Percentiles rank a stretch among this genome's conserved stretches.
Conservation (phyloP, 495 filamentous ascomycete species). For the Penicillium verhagenii region DNA sequence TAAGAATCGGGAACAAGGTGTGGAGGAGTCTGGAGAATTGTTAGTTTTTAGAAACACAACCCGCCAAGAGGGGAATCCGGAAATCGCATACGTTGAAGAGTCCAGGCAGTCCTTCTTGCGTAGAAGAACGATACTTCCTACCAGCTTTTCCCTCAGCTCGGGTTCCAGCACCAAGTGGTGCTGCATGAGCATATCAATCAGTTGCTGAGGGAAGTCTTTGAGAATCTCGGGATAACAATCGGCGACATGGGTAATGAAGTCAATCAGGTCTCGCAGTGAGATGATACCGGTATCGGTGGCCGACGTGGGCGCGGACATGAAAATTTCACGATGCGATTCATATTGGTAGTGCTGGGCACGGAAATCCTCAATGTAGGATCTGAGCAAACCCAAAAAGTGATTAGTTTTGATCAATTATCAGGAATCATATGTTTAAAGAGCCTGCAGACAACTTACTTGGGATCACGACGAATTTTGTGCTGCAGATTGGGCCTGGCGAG, state of each 20-base stretch:
- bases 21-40: constrained; percentile 60
- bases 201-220: constrained; percentile 71
- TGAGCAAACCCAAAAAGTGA: constrained; percentile 23
- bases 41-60: constrained; percentile 8
- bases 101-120: constrained; percentile 90
- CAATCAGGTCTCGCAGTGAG: constrained; percentile 79
- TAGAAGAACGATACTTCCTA: constrained; percentile 83
- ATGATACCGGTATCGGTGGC: constrained; percentile 73
- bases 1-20: constrained; percentile 88
- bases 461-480: constrained; percentile 84
- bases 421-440: background rate
- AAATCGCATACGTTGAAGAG: constrained; percentile 59
- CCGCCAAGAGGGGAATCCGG: background rate
- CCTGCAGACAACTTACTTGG: constrained; percentile 52
- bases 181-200: constrained; percentile 73
- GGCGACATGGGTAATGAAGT: constrained; percentile 88
- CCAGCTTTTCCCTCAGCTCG: constrained; percentile 89
- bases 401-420: background rate
- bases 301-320: constrained; percentile 75
- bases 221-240: constrained; percentile 87
- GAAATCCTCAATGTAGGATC: constrained; percentile 85
- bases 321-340: constrained; percentile 85
- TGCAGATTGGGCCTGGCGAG: constrained; percentile 70
- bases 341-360: constrained; percentile 88
- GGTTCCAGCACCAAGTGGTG: constrained; percentile 78